Base-by-base conservation (phyloP, 164 flowering plant species). In the Annona squamosa region DNA sequence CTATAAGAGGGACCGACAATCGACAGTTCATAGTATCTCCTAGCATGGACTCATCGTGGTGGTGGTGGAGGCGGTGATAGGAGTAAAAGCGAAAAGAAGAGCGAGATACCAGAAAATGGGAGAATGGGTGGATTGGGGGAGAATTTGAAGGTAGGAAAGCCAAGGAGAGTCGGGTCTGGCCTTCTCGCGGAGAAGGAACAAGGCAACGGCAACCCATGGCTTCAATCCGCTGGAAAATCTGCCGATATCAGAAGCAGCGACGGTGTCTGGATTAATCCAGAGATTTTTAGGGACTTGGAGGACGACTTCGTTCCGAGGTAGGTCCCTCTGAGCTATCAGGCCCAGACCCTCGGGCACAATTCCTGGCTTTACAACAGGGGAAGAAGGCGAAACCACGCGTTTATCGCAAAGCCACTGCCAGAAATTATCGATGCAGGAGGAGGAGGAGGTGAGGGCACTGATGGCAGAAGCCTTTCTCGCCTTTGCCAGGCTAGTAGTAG, bases 161-260 rank as follows among this genome's bases (percentile, higher is more conserved):
- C 93, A 93, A 4, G 67, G 67, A 0, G 98, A 92, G 41, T 84
- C 94, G 44, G 72, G 85, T 45, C 70, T 82, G 13, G 73, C 45
- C 86, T 84, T 94, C 84, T 95, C 98, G 26, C 86, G 84, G 41
- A 91, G 79, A 84, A 95, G 79, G 72, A 93, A 91, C 83, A 95
- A 81, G 72, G 97, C 94, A 44, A 95, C 89, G n/a, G 89, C 74
- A 18, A 91, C 75, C 99, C 98, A 93, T 0, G 96, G 97, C 80
- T 92, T 95, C 85, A 92, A 70, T 10, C 91, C 93, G 68, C 79
- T 72, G 73, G 93, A 89, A 9, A 88, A 84, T 17, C 69, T 77
- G 46, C 98, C 99, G 62, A 95, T 95, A 68, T 88, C 93, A 2
- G 99, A 91, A 67, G 86, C 85, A 1, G 86, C 83, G 6, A 89